phyloP scores from a whole-genome alignment of 2,329 filamentous ascomycete species.

The Penicillium sp. region DNA sequence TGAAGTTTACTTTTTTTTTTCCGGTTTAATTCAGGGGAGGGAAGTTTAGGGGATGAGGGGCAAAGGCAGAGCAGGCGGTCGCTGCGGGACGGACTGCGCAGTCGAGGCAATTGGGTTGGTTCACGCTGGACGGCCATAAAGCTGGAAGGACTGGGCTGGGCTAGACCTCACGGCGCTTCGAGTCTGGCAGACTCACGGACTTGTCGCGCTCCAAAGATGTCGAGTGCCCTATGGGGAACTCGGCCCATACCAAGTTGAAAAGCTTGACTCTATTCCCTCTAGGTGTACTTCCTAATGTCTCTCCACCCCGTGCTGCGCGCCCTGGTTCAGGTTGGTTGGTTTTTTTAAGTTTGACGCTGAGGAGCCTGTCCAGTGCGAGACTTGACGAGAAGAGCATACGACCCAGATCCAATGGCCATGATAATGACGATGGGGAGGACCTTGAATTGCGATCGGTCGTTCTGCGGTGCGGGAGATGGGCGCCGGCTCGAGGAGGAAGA shows the following conservation, averaged over 20 bases:
- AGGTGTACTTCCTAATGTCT: too few species aligned
- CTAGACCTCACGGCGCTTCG: too few species aligned
- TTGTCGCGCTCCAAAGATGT: too few species aligned
- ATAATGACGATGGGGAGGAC: constrained; percentile 42
- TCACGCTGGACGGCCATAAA: neutral
- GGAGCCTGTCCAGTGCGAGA: constrained; percentile 33
- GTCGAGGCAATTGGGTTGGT: neutral
- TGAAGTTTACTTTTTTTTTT: neutral
- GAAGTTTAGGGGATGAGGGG: constrained; percentile 37
- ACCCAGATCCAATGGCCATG: constrained; percentile 43
- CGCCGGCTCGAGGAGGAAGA: constrained; percentile 5
- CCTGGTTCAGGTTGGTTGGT: neutral
- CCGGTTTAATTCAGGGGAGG: constrained; percentile 52
- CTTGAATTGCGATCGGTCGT: constrained; percentile 34
- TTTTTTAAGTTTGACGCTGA: constrained; percentile 4
- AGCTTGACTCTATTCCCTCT: too few species aligned
- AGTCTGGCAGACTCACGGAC: too few species aligned
- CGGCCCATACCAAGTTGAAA: too few species aligned
- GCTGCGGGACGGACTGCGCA: neutral
- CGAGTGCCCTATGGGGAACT: too few species aligned
- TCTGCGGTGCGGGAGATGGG: constrained; percentile 21
- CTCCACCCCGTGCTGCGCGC: too few species aligned
- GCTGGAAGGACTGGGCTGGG: too few species aligned
- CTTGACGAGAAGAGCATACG: constrained; percentile 49
- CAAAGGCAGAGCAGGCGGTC: neutral